These are phyloP conservation scores for Silene latifolia DNA, from an alignment of 148 eudicot species.

Conservation along the genomic window DNA sequence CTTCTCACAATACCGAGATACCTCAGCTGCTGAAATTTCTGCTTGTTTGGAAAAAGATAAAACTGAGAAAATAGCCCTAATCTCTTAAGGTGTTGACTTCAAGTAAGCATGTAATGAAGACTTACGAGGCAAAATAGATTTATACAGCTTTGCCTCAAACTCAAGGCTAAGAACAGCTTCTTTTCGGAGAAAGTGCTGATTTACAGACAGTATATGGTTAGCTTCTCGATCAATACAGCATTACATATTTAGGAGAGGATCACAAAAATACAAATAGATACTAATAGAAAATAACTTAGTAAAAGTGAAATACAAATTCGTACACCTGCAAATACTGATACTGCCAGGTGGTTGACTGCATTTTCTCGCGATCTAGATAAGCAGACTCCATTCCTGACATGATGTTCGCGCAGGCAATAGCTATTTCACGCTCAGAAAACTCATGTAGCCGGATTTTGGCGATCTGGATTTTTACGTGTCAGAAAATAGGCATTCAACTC, in stretches of 20 bases:
- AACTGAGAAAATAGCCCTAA: not conserved
- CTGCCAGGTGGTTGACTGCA: slow-evolving; percentile 67
- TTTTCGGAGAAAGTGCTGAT: slow-evolving; percentile 74
- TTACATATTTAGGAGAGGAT: not conserved
- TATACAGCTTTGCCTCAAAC: slow-evolving; percentile 75
- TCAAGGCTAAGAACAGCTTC: slow-evolving; percentile 78
- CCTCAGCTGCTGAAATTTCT: slow-evolving; percentile 63
- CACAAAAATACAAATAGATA: not conserved
- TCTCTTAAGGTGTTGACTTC: not conserved
- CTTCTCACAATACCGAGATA: slow-evolving; percentile 56
- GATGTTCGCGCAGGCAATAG: slow-evolving; percentile 50
- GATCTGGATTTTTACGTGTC: slow-evolving; percentile 44
- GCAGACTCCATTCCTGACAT: slow-evolving; percentile 87
- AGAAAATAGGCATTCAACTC: slow-evolving; percentile 15
- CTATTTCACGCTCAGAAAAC: slow-evolving; percentile 78
- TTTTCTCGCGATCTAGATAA: slow-evolving; percentile 74
- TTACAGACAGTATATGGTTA: not conserved
- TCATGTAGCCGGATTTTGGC: slow-evolving; percentile 60
- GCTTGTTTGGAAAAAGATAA: not conserved
- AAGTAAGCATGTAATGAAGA: slow-evolving; percentile 7
- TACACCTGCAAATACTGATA: slow-evolving; percentile 65
- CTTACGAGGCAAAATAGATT: slow-evolving; percentile 76
- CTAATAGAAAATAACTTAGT: not conserved
- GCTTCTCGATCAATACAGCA: not conserved
- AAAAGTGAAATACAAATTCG: not conserved